A percentile compares a stretch with the other conserved stretches of the same genome.
These are phyloP conservation scores for Xerocomellus intermedius DNA, from an alignment of 768 basidiomycete species.

Conservation along the genomic window DNA sequence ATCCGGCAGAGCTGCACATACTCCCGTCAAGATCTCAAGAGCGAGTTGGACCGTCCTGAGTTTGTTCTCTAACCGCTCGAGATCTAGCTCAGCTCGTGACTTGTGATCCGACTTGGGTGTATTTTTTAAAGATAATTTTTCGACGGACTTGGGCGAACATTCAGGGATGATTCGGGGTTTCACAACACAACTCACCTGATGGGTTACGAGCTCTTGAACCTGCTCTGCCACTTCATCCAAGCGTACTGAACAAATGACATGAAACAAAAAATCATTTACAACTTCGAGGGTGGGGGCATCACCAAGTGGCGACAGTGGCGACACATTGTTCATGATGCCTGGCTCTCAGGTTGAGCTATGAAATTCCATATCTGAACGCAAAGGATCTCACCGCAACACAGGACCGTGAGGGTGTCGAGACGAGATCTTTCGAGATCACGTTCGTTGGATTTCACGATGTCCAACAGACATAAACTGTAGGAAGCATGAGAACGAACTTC, in stretches of 20 bases:
- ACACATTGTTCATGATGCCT: slow-evolving; percentile 78
- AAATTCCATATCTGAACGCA: background rate
- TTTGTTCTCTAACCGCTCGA: slow-evolving; percentile 69
- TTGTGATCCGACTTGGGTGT: slow-evolving; percentile 77
- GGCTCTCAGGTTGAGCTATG: background rate
- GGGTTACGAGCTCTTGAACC: slow-evolving; percentile 51
- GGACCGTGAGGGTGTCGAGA: slow-evolving; percentile 53
- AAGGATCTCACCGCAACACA: slow-evolving; percentile 60
- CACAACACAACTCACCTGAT: slow-evolving; percentile 41
- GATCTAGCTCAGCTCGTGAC: slow-evolving; percentile 60
- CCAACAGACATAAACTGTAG: slow-evolving; percentile 64
- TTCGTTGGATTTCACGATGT: slow-evolving; percentile 48
- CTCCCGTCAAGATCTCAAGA: slow-evolving; percentile 84
- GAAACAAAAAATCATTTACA: slow-evolving; percentile 69
- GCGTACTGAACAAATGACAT: slow-evolving; percentile 60
- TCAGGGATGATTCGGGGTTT: background rate
- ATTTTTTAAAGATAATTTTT: slow-evolving; percentile 60
- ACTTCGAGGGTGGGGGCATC: slow-evolving; percentile 61
- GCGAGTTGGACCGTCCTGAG: slow-evolving; percentile 76
- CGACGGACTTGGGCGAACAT: slow-evolving; percentile 40
- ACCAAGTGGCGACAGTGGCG: slow-evolving; percentile 71
- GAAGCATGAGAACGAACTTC: slow-evolving; percentile 59
- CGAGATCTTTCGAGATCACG: slow-evolving; percentile 40
- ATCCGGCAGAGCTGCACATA: slow-evolving; percentile 86
- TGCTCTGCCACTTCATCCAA: slow-evolving; percentile 47